phyloP scores from a whole-genome alignment of 106 monocot species.

The Dioscorea dumetorum region DNA sequence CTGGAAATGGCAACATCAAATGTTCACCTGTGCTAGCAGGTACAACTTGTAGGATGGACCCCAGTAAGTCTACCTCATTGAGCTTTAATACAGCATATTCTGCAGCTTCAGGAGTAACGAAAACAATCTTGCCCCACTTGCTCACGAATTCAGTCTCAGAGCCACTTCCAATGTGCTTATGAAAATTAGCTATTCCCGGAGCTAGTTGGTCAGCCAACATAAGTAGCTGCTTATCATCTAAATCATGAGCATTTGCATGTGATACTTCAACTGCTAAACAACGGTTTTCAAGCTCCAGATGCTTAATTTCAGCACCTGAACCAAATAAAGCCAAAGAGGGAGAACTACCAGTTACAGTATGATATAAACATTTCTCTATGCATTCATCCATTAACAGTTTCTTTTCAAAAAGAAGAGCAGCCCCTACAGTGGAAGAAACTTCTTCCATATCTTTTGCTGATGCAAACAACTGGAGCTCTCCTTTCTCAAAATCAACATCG shows the following conservation, averaged over 20 bases:
- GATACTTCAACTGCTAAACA: constrained; percentile 65
- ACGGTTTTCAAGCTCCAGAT: constrained; percentile 80
- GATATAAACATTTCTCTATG: constrained; percentile 55
- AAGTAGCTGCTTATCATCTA: constrained; percentile 71
- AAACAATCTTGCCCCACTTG: constrained; percentile 77
- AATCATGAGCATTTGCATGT: constrained; percentile 41
- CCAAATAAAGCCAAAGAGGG: constrained; percentile 65
- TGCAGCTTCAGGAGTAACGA: constrained; percentile 61
- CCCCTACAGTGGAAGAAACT: constrained; percentile 27
- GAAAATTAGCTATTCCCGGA: constrained; percentile 47
- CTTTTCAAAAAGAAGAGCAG: constrained; percentile 45
- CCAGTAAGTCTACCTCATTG: constrained; percentile 53
- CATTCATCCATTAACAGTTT: constrained; percentile 65
- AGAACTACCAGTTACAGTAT: constrained; percentile 26
- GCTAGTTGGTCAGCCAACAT: constrained; percentile 36
- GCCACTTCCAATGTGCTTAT: constrained; percentile 10
- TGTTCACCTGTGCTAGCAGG: constrained; percentile 24
- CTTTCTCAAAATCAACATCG: constrained; percentile 55
- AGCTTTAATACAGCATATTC: constrained; percentile 52
- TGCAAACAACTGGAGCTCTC: constrained; percentile 51
- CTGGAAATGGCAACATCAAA: constrained; percentile 31
- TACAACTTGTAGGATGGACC: constrained; percentile 37
- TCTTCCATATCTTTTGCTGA: constrained; percentile 42
- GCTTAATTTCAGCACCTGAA: constrained; percentile 90
- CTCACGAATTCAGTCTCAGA: constrained; percentile 15